These are phyloP conservation scores for Xylaria sp. DNA, from an alignment of 2,329 filamentous ascomycete genomes.

Conservation along the genomic window DNA sequence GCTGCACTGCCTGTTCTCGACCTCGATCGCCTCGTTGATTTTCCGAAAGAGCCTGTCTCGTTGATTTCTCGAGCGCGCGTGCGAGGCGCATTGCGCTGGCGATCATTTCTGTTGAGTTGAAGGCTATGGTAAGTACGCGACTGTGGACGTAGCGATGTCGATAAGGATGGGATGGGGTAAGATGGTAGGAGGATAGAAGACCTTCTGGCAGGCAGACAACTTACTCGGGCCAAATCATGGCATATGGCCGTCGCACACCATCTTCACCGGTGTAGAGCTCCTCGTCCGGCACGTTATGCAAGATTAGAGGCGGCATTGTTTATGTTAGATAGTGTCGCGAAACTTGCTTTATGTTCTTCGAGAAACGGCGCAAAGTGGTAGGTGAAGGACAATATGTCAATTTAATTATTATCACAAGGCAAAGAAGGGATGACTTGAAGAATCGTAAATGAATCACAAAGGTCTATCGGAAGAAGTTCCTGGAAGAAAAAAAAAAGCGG, in stretches of 20 bases:
- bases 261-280: constrained; percentile 74
- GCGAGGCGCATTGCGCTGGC: constrained; percentile 60
- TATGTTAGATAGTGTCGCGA: constrained; percentile 30
- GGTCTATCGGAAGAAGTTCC: neutral
- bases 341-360: neutral
- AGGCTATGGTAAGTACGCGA: constrained; percentile 33
- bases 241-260: constrained; percentile 72
- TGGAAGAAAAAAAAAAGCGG: constrained; percentile 15
- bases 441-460: constrained; percentile 1
- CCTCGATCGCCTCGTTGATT: constrained; percentile 72
- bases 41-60: constrained; percentile 73
- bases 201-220: constrained; percentile 40
- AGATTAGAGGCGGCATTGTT: constrained; percentile 71
- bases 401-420: neutral
- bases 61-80: constrained; percentile 63
- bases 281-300: constrained; percentile 76
- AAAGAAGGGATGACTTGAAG: neutral
- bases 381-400: neutral
- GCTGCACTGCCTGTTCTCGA: constrained; percentile 68
- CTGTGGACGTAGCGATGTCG: too few species aligned
- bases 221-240: constrained; percentile 73
- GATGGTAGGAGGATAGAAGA: neutral
- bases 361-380: neutral
- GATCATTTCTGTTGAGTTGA: constrained; percentile 60
- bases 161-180: neutral